These are phyloP conservation scores for Jacaranda copaia DNA, from an alignment of 257 asterid species.

Conservation along the genomic window DNA sequence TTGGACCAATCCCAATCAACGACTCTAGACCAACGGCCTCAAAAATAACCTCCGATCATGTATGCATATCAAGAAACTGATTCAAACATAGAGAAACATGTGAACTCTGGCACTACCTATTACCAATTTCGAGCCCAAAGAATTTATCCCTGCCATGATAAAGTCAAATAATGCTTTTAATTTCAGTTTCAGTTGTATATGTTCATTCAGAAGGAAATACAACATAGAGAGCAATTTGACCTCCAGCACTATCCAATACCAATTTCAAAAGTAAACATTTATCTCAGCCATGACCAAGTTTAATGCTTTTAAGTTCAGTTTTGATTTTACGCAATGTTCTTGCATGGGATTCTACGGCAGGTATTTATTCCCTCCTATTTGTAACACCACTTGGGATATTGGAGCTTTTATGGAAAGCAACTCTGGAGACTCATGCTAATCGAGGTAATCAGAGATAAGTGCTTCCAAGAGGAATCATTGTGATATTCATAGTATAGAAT, in stretches of 20 bases:
- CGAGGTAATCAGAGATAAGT: neutral
- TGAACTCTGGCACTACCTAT: neutral
- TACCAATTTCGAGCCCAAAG: constrained; percentile 12
- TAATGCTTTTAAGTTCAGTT: too few relatives aligned
- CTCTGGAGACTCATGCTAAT: neutral
- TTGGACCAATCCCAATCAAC: neutral
- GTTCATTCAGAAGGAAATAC: neutral
- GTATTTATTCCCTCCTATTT: constrained; percentile 1
- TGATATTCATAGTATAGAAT: neutral
- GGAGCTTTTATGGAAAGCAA: neutral
- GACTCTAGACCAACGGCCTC: neutral
- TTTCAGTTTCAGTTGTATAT: neutral
- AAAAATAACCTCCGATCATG: neutral
- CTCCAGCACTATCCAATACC: too few relatives aligned
- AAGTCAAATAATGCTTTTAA: neutral
- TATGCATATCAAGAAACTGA: neutral
- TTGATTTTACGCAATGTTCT: too few relatives aligned
- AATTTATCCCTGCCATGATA: neutral
- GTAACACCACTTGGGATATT: neutral
- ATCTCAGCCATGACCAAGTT: too few relatives aligned
- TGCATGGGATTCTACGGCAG: neutral
- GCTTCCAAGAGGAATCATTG: neutral
- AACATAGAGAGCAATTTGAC: too few relatives aligned
- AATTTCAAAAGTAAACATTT: too few relatives aligned
- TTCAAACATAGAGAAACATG: neutral